phyloP scores from a whole-genome alignment of 257 asterid genomes.

The Solanum gandarillasii region DNA sequence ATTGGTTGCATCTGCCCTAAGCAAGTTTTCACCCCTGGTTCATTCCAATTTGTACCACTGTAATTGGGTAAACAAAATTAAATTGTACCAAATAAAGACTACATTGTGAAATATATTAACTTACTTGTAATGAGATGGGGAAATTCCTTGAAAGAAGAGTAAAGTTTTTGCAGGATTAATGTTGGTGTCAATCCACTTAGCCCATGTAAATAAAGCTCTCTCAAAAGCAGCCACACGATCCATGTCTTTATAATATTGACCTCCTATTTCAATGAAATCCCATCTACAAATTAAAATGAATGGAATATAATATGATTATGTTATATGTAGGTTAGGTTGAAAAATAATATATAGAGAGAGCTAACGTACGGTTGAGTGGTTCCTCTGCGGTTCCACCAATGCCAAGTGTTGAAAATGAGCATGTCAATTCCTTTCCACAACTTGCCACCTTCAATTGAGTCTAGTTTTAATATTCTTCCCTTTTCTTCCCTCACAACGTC shows the following conservation, averaged over 20 bases:
- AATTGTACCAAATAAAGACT: no score
- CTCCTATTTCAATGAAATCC: constrained; percentile 67
- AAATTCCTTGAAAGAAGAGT: constrained; percentile 84
- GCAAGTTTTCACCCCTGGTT: constrained; percentile 53
- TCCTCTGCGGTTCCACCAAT: constrained; percentile 89
- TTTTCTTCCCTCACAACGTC: constrained; percentile 41
- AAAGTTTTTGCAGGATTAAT: constrained; percentile 52
- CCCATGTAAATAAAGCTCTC: constrained; percentile 75
- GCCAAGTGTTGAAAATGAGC: constrained; percentile 82
- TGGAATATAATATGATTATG: not conserved
- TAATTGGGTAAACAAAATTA: not conserved
- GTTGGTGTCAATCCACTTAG: constrained; percentile 63
- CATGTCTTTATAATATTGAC: constrained; percentile 63
- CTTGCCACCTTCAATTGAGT: constrained; percentile 57
- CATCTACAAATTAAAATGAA: constrained; percentile 11
- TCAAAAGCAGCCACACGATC: constrained; percentile 66
- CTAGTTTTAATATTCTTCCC: constrained; percentile 52
- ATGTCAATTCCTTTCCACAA: constrained; percentile 50
- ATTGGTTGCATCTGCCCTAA: constrained; percentile 37
- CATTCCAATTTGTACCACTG: constrained; percentile 70
- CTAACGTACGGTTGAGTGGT: constrained; percentile 49
- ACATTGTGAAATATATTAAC: not conserved
- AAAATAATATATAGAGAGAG: not conserved
- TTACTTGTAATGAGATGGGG: constrained; percentile 91
- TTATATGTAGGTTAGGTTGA: not conserved